Evolutionary conservation across 1,284 basidiomycete genomes (phyloP).

Genomic region (Kwoniella shivajii): DNA sequence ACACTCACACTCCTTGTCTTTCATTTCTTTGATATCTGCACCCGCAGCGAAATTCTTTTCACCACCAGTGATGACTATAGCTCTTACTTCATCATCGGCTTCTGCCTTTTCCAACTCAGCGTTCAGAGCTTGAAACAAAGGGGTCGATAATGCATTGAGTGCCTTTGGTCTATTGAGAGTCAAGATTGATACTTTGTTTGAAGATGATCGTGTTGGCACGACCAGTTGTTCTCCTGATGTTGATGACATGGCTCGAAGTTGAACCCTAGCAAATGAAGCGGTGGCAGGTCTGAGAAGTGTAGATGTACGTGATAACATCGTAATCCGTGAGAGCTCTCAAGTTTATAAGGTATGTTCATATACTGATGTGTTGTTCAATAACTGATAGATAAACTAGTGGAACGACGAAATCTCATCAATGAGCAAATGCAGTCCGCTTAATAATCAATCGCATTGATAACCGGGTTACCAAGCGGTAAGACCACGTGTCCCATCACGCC

Average conservation of each 20-base stretch:
- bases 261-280: constrained; percentile 15
- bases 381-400: no score
- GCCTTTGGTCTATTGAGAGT: constrained; percentile 95
- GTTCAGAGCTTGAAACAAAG: constrained; percentile 77
- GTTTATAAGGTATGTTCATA: not conserved
- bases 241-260: constrained; percentile 42
- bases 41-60: constrained; percentile 87
- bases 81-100: constrained; percentile 70
- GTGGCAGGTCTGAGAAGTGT: not conserved
- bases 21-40: constrained; percentile 66
- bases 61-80: constrained; percentile 90
- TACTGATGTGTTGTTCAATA: no score
- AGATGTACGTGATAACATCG: constrained; percentile 16
- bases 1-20: constrained; percentile 74
- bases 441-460: not conserved
- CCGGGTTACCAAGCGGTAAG: no score
- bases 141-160: constrained; percentile 84
- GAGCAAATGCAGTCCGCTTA: no score
- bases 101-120: constrained; percentile 73
- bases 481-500: no score
- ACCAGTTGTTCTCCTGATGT: constrained; percentile 43
- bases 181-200: constrained; percentile 74
- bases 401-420: no score
- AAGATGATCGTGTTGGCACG: constrained; percentile 40
- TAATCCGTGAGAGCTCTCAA: not conserved